Evolutionary conservation across 352 stramenopile species (phyloP).

Genomic region (Saprolegnia parasitica): DNA sequence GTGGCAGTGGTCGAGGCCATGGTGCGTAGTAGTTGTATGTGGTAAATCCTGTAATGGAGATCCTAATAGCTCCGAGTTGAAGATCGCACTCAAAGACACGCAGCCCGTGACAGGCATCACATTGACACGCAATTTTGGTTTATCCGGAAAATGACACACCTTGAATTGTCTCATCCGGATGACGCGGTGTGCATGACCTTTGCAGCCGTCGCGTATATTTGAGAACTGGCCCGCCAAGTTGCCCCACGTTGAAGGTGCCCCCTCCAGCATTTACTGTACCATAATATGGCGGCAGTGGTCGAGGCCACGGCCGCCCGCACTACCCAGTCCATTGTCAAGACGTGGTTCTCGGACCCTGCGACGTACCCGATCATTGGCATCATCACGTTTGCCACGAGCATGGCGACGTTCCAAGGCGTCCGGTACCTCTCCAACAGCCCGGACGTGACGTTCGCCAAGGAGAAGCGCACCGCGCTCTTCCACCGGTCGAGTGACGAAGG

Average conservation of each 20-base stretch:
- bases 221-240: too few relatives aligned
- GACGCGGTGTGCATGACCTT: too few relatives aligned
- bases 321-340: not conserved
- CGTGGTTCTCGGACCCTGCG: constrained; percentile 18
- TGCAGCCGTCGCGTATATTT: too few relatives aligned
- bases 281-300: too few relatives aligned
- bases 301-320: not conserved
- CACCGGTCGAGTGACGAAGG: not conserved
- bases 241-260: too few relatives aligned
- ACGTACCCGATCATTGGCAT: constrained; percentile 23
- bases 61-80: too few relatives aligned
- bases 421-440: not conserved
- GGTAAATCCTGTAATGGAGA: not conserved
- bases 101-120: too few relatives aligned
- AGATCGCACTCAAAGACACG: too few relatives aligned
- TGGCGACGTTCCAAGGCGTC: constrained; percentile 11
- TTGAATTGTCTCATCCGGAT: too few relatives aligned
- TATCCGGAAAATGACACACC: too few relatives aligned
- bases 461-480: constrained; percentile 1
- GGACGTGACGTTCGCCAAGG: constrained; percentile 13
- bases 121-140: too few relatives aligned
- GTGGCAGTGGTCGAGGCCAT: not conserved
- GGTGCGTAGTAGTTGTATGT: not conserved
- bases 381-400: not conserved
- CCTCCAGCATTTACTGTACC: too few relatives aligned